Evolutionary conservation across 257 asterid genomes (phyloP).

Genomic region (Voacanga thouarsii): DNA sequence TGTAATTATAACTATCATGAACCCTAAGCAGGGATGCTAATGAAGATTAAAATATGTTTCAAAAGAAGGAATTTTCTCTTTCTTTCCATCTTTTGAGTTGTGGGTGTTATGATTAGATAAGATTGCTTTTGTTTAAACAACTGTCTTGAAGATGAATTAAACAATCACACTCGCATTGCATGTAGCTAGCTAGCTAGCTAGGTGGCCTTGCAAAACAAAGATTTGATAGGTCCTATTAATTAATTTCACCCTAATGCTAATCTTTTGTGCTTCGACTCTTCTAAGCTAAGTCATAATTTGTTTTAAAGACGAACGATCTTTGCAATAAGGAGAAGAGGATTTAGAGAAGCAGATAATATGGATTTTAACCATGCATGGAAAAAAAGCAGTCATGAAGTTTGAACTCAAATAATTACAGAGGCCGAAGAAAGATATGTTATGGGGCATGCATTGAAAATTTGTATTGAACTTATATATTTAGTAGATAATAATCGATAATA

Average conservation of each 20-base stretch:
- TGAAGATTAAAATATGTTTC: constrained; percentile 28
- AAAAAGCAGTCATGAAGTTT: no score
- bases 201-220: background rate
- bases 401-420: no score
- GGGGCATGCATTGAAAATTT: no score
- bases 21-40: constrained; percentile 26
- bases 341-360: no score
- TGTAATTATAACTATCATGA: constrained; percentile 28
- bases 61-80: constrained; percentile 16
- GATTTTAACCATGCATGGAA: no score
- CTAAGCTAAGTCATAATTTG: background rate
- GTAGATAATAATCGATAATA: no score
- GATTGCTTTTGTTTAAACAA: constrained; percentile 13
- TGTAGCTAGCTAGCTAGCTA: background rate
- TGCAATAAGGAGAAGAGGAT: no score
- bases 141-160: background rate
- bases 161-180: background rate
- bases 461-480: no score
- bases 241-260: background rate
- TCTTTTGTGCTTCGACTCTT: background rate
- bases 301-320: background rate
- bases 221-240: background rate
- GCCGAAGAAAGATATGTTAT: no score
- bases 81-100: constrained; percentile 38
- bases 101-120: constrained; percentile 46